A percentile compares a stretch with the other conserved stretches of the same genome.
These are phyloP conservation scores for Quercus engelmannii DNA, from an alignment of 306 rosid genomes.

Conservation along the genomic window DNA sequence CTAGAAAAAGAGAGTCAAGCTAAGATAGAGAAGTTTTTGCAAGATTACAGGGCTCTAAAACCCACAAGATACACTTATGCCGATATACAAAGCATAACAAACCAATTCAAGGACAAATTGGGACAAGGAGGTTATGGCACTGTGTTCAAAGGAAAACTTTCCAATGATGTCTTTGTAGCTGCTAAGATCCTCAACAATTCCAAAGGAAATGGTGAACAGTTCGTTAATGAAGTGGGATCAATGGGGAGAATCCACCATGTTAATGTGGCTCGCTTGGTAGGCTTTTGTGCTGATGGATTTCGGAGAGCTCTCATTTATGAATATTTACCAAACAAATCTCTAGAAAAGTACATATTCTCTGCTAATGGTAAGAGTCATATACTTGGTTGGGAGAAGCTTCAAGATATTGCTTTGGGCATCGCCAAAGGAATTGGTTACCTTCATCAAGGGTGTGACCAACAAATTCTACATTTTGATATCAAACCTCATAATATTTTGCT, in stretches of 20 bases:
- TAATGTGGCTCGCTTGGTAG: slow-evolving; percentile 6
- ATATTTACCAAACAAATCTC: slow-evolving; percentile 6
- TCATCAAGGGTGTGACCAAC: slow-evolving; percentile 28
- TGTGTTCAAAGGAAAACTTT: neutral
- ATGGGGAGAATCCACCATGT: slow-evolving; percentile 5
- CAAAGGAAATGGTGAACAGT: slow-evolving; percentile 8
- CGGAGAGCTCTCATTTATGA: neutral
- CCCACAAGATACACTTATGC: slow-evolving; percentile 16
- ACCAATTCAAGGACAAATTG: neutral
- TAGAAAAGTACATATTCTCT: slow-evolving; percentile 4
- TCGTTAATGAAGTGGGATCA: slow-evolving; percentile 1
- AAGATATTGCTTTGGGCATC: slow-evolving; percentile 24
- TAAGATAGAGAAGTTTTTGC: neutral
- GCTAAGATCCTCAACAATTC: slow-evolving; percentile 1
- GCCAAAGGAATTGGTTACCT: slow-evolving; percentile 29
- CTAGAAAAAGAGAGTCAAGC: neutral
- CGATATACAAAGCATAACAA: slow-evolving; percentile 7
- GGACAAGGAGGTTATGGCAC: slow-evolving; percentile 1
- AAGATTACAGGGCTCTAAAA: neutral
- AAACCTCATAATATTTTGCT: slow-evolving; percentile 22
- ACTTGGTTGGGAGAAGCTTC: slow-evolving; percentile 9
- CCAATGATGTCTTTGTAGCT: neutral
- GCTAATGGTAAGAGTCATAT: neutral
- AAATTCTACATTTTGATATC: slow-evolving; percentile 31
- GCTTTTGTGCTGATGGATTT: neutral